Evolutionary conservation across 306 rosid species (phyloP), one percentile per base, ranked within the genome.

Genomic region (Dalbergia cultrata): DNA sequence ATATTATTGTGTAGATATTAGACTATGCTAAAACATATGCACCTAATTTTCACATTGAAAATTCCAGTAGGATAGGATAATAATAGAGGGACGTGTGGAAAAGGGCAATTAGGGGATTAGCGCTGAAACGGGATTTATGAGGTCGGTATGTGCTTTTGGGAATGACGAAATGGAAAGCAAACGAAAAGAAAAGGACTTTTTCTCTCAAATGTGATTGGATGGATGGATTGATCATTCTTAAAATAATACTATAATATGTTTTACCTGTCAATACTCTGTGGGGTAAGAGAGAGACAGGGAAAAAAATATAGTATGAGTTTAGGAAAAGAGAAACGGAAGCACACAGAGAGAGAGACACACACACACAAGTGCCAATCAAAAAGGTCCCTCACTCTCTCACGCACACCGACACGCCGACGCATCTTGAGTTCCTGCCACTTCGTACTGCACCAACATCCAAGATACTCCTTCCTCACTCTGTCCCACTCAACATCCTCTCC

Each of bases 401-500:
- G 8, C 18, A 26, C 69, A 31, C 70, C 76, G 70, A 78, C 82
- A 57, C 60, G 70, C 76, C 76, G 70, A 68, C 82, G 76, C 70
- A 44, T 78, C 58, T 68, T 78, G 70, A 16, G 58, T 57, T 78
- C 60, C 76, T 68, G 57, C 66, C 14, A n/a, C 31, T 76, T 12
- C 65, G 81, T 76, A 76, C 81, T 35, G 67, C 65, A 43, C 60
- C 70, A 68, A 26, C 63, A 26, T 58, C 67, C 69, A 26, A 67
- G 54, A 39, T 65, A n/a, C 47, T 37, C 47, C 16, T 61, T 50
- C 35, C 41, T 31, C 82, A 11, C 64, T 26, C 60, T 57, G 76
- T 68, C 76, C 76, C 82, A n/a, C 58, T 57, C 26, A 18, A 22
- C 33, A 31, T 75, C 47, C 64, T 18, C 3, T 12, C 67, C 70